phyloP scores from a whole-genome alignment of 208 protist genomes.

The Acanthamoeba castellanii region DNA sequence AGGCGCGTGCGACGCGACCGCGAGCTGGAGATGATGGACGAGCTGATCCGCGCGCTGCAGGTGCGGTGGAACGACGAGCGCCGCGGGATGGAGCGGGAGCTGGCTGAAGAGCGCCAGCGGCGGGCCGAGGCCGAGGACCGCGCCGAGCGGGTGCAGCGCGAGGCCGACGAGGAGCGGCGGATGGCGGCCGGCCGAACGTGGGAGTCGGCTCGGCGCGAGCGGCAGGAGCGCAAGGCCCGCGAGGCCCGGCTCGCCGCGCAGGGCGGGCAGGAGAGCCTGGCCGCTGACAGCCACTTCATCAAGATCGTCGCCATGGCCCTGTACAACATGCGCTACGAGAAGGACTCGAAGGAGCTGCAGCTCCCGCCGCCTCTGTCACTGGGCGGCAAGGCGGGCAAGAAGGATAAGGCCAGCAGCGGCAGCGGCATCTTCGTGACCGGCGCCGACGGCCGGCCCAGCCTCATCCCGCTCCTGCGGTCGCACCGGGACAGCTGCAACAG shows the following conservation, averaged over 20 bases:
- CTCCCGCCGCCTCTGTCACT: not conserved
- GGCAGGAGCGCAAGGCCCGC: not conserved
- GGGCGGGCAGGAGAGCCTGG: not conserved
- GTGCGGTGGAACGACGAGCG: constrained; percentile 20
- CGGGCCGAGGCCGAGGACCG: not conserved
- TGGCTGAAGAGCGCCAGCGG: constrained; percentile 1
- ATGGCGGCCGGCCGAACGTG: not conserved
- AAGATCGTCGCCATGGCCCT: constrained; percentile 13
- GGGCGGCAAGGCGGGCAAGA: not conserved
- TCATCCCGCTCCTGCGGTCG: not conserved
- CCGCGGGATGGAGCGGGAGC: not conserved
- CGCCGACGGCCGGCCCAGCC: not conserved
- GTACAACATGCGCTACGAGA: constrained; percentile 47
- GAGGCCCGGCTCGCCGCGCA: not conserved
- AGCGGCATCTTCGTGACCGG: constrained; percentile 1
- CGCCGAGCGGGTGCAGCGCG: not conserved
- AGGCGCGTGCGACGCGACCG: not conserved
- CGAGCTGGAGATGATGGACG: constrained; percentile 33
- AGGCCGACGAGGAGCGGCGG: not conserved
- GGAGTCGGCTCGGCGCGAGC: not conserved
- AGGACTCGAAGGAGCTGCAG: not conserved
- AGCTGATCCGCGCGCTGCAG: constrained; percentile 29
- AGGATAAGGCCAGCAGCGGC: not conserved
- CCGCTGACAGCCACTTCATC: constrained; percentile 25
- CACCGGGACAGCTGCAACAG: not conserved